Conservation (phyloP, 306 rosid genomes). For the Gillenia trifoliata region DNA sequence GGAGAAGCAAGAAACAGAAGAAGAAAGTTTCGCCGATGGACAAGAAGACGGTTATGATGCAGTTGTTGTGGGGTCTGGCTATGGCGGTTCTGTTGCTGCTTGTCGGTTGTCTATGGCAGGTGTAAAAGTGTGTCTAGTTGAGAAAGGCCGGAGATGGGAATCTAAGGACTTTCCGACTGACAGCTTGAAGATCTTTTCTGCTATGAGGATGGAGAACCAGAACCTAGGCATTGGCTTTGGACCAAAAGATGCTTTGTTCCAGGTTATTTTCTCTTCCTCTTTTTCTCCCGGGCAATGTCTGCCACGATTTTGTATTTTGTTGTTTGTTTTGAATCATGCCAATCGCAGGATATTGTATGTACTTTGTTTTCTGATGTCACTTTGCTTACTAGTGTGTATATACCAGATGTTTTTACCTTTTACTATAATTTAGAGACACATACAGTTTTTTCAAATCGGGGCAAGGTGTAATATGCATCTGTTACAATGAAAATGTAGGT, state of each 20-base stretch:
- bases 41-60: conserved; percentile 27
- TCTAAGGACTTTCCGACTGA: conserved; percentile 31
- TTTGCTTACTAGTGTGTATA: not conserved
- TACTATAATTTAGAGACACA: not conserved
- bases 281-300: not conserved
- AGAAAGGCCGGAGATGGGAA: conserved; percentile 33
- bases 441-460: not conserved
- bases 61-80: conserved; percentile 34
- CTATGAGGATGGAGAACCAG: conserved; percentile 23
- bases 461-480: not conserved
- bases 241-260: conserved; percentile 35
- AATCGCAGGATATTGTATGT: not conserved
- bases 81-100: conserved; percentile 35
- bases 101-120: conserved; percentile 35
- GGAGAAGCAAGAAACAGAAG: not conserved
- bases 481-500: conserved; percentile 3
- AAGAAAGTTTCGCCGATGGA: conserved; percentile 8
- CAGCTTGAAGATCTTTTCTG: conserved; percentile 20
- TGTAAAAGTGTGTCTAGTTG: conserved; percentile 22
- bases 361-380: not conserved
- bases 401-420: not conserved
- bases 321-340: not conserved
- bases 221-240: conserved; percentile 32
- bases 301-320: not conserved
- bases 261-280: conserved; percentile 19